Evolutionary conservation across 495 filamentous ascomycete genomes (phyloP).

Genomic region (Aspergillus egyptiacus): DNA sequence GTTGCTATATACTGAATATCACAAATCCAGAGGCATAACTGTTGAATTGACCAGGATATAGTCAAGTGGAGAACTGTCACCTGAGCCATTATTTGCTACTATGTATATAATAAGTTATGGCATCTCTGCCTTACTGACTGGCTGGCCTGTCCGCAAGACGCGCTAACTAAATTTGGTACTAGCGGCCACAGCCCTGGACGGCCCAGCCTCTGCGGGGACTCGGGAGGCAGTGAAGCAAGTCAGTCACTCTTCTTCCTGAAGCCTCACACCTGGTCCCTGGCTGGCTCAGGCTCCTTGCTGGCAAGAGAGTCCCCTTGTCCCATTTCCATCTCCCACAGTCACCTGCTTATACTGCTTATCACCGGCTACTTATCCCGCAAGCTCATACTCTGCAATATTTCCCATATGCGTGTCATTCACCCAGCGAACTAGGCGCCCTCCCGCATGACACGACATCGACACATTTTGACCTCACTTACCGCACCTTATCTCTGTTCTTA

Average conservation of each 20-base stretch:
- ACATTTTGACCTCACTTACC: not conserved
- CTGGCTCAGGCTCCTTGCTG: constrained; percentile 23
- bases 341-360: not conserved
- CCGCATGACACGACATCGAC: constrained; percentile 3
- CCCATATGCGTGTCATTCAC: constrained; percentile 12
- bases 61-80: too few relatives aligned
- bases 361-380: not conserved
- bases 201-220: not conserved
- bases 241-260: not conserved
- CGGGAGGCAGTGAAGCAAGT: constrained; percentile 4
- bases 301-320: constrained; percentile 14
- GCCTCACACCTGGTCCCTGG: constrained; percentile 13
- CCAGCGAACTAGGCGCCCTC: constrained; percentile 1
- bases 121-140: too few relatives aligned
- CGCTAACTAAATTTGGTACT: not conserved
- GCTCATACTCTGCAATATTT: not conserved
- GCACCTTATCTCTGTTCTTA: not conserved
- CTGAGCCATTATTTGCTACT: too few relatives aligned
- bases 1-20: too few relatives aligned
- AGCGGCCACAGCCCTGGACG: not conserved
- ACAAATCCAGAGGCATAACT: too few relatives aligned
- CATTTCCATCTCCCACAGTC: not conserved
- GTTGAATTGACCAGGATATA: too few relatives aligned
- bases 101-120: too few relatives aligned
- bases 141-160: not conserved